Conservation (phyloP, 2,329 filamentous ascomycete genomes). For the Hirsutella rhossiliensis region DNA sequence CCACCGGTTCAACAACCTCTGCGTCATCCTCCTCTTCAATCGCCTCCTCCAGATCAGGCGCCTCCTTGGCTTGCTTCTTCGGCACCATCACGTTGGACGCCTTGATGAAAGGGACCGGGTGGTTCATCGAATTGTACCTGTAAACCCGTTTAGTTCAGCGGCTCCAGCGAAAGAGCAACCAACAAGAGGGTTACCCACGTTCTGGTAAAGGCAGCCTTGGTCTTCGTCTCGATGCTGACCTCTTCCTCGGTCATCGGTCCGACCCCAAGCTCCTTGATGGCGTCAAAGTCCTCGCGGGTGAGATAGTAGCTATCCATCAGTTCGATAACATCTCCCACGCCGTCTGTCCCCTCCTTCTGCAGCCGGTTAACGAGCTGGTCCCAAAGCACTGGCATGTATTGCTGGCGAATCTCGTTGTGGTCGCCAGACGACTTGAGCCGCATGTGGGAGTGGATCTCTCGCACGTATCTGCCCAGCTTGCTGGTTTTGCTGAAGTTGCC, state of each 20-base stretch:
- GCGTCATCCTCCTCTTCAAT: conserved; percentile 82
- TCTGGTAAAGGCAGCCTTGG: conserved; percentile 83
- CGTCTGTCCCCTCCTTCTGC: conserved; percentile 68
- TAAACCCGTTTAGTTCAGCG: background rate
- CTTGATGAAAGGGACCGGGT: conserved; percentile 95
- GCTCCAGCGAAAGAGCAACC: background rate
- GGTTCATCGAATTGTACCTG: conserved; percentile 75
- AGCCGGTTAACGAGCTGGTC: conserved; percentile 64
- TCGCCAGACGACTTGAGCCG: conserved; percentile 82
- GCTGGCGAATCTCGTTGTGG: conserved; percentile 84
- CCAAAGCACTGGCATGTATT: conserved; percentile 87
- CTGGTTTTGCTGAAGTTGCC: conserved; percentile 86
- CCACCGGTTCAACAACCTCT: conserved; percentile 43
- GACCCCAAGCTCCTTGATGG: conserved; percentile 80
- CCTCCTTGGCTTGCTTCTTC: conserved; percentile 60
- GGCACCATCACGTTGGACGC: conserved; percentile 64
- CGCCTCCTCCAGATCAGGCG: conserved; percentile 90
- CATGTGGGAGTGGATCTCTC: conserved; percentile 97
- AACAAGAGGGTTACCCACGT: conserved; percentile 42
- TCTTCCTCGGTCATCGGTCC: conserved; percentile 67
- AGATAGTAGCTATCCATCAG: conserved; percentile 97
- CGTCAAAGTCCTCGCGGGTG: conserved; percentile 89
- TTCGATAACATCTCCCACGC: conserved; percentile 72
- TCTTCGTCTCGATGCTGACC: conserved; percentile 70
- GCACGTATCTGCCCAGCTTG: conserved; percentile 67